Base-by-base conservation (phyloP, 2,329 filamentous ascomycete species). In the Cytospora leucostoma region DNA sequence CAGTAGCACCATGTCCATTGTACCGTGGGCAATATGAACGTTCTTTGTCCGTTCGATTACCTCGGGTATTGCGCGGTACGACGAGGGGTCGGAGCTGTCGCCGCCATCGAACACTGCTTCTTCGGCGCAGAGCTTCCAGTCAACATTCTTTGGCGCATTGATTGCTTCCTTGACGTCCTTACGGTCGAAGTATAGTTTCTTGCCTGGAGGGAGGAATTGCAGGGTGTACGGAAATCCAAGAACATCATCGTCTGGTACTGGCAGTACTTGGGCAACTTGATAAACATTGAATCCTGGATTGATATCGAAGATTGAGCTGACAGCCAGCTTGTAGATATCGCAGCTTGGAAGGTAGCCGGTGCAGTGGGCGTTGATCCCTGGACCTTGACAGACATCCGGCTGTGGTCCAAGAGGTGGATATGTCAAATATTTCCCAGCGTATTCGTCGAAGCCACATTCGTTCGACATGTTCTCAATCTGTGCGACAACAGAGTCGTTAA, bases 231-330 rank as follows among this genome's bases (percentile, higher is more conserved):
- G 86, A 74, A 88, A 66, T n/a, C 64, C 64, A 8, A 66, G 61
- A 19, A 64, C 61, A 50, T 64, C 61, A 50, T 64, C 61, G 19
- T 59, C 54, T 19, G 58, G 64, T 2, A 66, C 54, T 15, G 64
- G 64, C 2, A 87, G 15, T 83, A 84, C 4, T 13, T 84, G 85
- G 1, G 83, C 84, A n/a, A 93, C 82, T 59, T 88, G 83, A 74
- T 92, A 61, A 1, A 57, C 35, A 19, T 61, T 86, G 75, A 88
- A 93, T 76, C 90, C 93, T 0, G 90, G 90, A 75, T 93, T 93
- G 35, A 83, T 74, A 1, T 77, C 72, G 4, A 79, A 68, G 8
- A 81, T 81, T 27, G 84, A 86, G 0, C 78, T 67, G 67, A 75
- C 77, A 37, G 89, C 82, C 7, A 80, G 74, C 63, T 80, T 74